Conservation (phyloP, 768 basidiomycete genomes). For the Pisolithus albus region DNA sequence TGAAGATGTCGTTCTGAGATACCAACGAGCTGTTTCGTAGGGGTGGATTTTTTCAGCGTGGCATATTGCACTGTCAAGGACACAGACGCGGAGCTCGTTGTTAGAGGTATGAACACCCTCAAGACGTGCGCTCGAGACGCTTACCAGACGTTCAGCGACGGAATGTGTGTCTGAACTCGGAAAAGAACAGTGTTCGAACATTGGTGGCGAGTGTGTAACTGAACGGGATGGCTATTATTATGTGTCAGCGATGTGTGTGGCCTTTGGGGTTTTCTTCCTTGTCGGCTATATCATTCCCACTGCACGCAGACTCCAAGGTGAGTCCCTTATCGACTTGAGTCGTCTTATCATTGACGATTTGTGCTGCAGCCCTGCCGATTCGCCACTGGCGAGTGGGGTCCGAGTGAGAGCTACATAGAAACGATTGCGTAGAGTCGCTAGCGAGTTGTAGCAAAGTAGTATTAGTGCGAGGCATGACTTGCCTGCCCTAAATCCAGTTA, state of each 20-base stretch:
- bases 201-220: slow-evolving; percentile 75
- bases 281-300: slow-evolving; percentile 77
- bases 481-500: slow-evolving; percentile 28
- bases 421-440: background rate
- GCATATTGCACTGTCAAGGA: slow-evolving; percentile 76
- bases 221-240: slow-evolving; percentile 91
- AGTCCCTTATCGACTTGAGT: slow-evolving; percentile 20
- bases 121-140: background rate
- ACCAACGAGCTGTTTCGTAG: slow-evolving; percentile 30
- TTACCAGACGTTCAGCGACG: slow-evolving; percentile 39
- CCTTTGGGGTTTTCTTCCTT: slow-evolving; percentile 67
- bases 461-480: background rate
- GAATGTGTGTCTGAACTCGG: slow-evolving; percentile 95
- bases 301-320: slow-evolving; percentile 80
- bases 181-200: slow-evolving; percentile 64
- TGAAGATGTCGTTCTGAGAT: background rate
- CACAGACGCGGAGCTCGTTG: slow-evolving; percentile 41
- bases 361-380: slow-evolving; percentile 50
- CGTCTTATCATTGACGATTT: slow-evolving; percentile 1
- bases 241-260: slow-evolving; percentile 72
- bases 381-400: slow-evolving; percentile 64
- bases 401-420: slow-evolving; percentile 8
- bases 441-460: background rate
- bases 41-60: slow-evolving; percentile 81
- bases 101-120: slow-evolving; percentile 42